Evolutionary conservation across 2,329 filamentous ascomycete genomes (phyloP), one percentile per base, ranked within the genome.

Genomic region (Amphichorda felina): DNA sequence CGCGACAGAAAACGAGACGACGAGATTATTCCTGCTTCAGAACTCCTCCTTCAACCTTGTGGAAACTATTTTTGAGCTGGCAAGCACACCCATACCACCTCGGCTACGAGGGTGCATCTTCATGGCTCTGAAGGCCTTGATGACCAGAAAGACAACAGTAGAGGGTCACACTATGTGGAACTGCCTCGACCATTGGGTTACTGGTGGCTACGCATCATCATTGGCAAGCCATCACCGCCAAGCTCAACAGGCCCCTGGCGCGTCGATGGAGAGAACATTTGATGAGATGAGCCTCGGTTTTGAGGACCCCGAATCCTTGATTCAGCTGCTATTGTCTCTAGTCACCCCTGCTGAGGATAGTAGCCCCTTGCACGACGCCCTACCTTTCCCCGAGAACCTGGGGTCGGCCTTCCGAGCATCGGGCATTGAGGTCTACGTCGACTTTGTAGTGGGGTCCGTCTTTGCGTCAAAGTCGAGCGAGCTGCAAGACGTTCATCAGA

Each of bases 361-460:
- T 33, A 66, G 65, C 27, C 68, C 71, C 1, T 63, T 88, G 8
- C 79, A 81, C 43, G 82, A 96, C 50, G 68, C 67, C 2, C 63
- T 98, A 4, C 81, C 89, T 0, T 98, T 95, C 50, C 85, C 89
- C 0, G 88, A 95, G 54, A 78, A 73, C 28, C 67, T 98, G 8
- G 88, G 89, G 4, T 75, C 78, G 13, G 71, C 76, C 9, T 82
- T 80, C 47, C 78, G 91, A 36, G 64, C 65, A 47, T 77, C 87
- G 11, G 91, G 93, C 2, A 86, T 98, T 41, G 88, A 94, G 40
- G 77, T 83, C 2, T 98, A 95, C 48, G 70, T 96, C 38, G 93
- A 99, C 57, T 95, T 91, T 53, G 79, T 87, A 15, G 61, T 96
- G 43, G 86, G 85, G 13, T 72, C 80, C 38, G 75, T 93, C 13